These are phyloP conservation scores for Leishmania arabica DNA, from an alignment of 208 protist species.

Conservation along the genomic window DNA sequence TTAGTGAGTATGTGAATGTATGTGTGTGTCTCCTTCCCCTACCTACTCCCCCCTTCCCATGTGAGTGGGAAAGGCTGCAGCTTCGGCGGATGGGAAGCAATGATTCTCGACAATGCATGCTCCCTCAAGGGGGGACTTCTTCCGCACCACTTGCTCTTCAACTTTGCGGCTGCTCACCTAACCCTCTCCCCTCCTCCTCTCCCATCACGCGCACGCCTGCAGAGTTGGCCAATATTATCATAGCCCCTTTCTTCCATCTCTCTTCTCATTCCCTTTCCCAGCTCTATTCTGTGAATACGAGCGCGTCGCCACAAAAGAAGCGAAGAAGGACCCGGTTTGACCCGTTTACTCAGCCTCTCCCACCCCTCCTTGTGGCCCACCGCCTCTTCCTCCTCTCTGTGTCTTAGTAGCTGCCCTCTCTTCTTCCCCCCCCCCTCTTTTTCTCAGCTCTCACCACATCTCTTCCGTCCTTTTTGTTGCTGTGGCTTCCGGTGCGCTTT, in stretches of 20 bases:
- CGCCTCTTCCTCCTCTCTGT: neutral
- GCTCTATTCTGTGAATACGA: neutral
- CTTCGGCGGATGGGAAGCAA: neutral
- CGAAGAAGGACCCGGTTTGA: neutral
- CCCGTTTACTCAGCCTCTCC: neutral
- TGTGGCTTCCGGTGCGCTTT: neutral
- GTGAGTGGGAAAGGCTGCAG: neutral
- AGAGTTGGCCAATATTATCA: neutral
- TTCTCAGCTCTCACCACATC: neutral
- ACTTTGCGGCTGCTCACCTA: neutral
- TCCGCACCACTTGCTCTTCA: neutral
- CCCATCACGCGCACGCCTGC: neutral
- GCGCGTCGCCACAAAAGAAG: neutral
- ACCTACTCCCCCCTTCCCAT: neutral
- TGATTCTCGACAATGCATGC: neutral
- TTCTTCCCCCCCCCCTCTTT: slow-evolving; percentile 9
- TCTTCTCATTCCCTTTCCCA: neutral
- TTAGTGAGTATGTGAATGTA: neutral
- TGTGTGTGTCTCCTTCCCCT: neutral
- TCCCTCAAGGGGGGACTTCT: neutral
- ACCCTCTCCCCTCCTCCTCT: neutral
- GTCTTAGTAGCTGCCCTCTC: neutral
- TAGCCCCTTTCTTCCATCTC: slow-evolving; percentile 2
- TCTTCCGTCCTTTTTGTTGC: neutral
- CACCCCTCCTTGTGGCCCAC: neutral